Conservation (phyloP, 2,329 filamentous ascomycete genomes). For the Zasmidium angulare region DNA sequence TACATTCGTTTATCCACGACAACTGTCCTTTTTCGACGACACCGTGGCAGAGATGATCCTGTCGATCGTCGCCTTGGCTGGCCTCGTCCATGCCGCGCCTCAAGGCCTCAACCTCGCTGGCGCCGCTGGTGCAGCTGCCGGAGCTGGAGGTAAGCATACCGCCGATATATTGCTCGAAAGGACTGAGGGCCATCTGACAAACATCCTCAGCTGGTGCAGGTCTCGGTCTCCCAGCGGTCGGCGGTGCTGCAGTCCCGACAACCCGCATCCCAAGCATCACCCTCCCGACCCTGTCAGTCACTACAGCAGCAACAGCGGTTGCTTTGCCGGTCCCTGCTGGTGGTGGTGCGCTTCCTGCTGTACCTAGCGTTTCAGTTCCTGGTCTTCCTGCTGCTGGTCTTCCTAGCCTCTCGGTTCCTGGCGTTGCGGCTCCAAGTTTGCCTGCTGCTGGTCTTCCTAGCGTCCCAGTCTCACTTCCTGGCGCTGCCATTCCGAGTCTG, state of each 20-base stretch:
- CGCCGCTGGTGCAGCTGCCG: neutral
- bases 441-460: too few species aligned
- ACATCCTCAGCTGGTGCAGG: neutral
- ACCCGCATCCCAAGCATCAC: neutral
- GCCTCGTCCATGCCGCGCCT: conserved; percentile 5
- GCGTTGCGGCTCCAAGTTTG: too few species aligned
- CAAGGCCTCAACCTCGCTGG: neutral
- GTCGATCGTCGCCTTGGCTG: neutral
- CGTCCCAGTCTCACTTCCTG: too few species aligned
- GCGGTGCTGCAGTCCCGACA: neutral
- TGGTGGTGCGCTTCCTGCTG: neutral
- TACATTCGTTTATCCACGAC: neutral
- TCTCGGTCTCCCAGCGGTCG: neutral
- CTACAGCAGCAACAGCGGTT: neutral
- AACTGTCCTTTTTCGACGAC: conserved; percentile 1
- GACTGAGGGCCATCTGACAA: too few species aligned
- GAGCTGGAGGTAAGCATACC: too few species aligned
- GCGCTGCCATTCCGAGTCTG: neutral
- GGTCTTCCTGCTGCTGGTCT: too few species aligned
- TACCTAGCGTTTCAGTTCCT: too few species aligned
- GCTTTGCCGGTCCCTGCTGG: neutral
- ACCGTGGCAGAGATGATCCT: conserved; percentile 8
- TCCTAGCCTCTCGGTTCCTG: too few species aligned
- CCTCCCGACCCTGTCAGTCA: neutral
- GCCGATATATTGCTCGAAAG: too few species aligned